A percentile compares a stretch with the other conserved stretches of the same genome.
These are phyloP conservation scores for Mycena haematopus DNA, from an alignment of 768 basidiomycete genomes.

Conservation along the genomic window DNA sequence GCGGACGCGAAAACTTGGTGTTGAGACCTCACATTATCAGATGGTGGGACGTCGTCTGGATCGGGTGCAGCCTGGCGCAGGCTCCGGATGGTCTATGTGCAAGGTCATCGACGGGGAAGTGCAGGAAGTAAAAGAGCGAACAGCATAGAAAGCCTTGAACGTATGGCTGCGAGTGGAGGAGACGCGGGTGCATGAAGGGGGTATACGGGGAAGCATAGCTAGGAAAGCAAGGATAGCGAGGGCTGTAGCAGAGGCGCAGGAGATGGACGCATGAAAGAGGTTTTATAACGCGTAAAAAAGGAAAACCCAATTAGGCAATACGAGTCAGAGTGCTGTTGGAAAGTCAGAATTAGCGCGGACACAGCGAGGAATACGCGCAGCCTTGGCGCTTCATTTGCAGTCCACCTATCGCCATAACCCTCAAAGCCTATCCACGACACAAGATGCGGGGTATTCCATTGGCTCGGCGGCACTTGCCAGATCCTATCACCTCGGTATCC, in stretches of 20 bases:
- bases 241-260: not conserved
- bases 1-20: not conserved
- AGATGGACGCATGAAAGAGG: not conserved
- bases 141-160: conserved; percentile 62
- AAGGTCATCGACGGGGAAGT: conserved; percentile 24
- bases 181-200: conserved; percentile 40
- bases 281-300: not conserved
- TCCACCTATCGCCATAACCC: conserved; percentile 1
- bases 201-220: conserved; percentile 47
- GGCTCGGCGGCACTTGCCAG: not conserved
- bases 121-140: conserved; percentile 39
- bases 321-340: not conserved
- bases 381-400: conserved; percentile 7
- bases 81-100: conserved; percentile 49
- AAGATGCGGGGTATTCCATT: conserved; percentile 4
- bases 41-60: conserved; percentile 46
- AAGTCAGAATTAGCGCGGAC: not conserved
- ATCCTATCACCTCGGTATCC: not conserved
- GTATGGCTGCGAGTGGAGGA: conserved; percentile 46
- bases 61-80: conserved; percentile 43
- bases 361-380: not conserved
- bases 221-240: conserved; percentile 23
- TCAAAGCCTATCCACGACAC: conserved; percentile 2
- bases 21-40: conserved; percentile 55
- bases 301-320: not conserved